These are phyloP conservation scores for Drechslerella coelobrocha DNA, from an alignment of 2,329 filamentous ascomycete species.

Conservation along the genomic window DNA sequence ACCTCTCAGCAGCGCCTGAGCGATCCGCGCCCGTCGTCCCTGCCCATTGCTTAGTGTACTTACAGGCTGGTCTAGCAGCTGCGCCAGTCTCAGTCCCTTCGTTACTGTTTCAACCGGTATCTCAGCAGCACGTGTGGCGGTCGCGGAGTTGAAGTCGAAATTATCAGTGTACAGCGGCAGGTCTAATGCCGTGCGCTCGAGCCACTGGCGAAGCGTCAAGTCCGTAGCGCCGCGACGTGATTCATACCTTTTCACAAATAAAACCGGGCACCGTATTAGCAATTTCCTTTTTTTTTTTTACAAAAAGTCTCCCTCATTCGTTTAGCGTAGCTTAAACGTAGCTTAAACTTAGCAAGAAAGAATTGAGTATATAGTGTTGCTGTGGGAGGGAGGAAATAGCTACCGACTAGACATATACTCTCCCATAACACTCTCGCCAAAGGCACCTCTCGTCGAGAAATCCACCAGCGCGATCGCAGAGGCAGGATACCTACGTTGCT, in stretches of 20 bases:
- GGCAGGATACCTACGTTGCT: constrained; percentile 62
- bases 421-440: constrained; percentile 62
- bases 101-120: constrained; percentile 69
- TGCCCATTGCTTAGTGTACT: constrained; percentile 93
- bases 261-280: constrained; percentile 64
- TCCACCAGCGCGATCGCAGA: constrained; percentile 83
- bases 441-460: constrained; percentile 68
- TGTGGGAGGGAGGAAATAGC: constrained; percentile 8
- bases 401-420: constrained; percentile 55
- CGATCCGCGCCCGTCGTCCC: constrained; percentile 83
- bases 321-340: no score
- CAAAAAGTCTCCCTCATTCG: no score
- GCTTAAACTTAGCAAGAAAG: no score
- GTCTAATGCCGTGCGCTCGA: constrained; percentile 84
- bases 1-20: constrained; percentile 76
- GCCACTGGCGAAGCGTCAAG: constrained; percentile 80
- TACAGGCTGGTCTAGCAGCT: constrained; percentile 79
- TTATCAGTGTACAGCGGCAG: constrained; percentile 66
- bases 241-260: constrained; percentile 89
- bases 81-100: constrained; percentile 71
- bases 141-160: constrained; percentile 58
- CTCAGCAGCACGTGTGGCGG: constrained; percentile 58
- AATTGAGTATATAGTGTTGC: neutral
- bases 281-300: constrained; percentile 57
- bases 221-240: constrained; percentile 84